These are phyloP conservation scores for Metschnikowia hibisci DNA, from an alignment of 805 yeast genomes.

Conservation along the genomic window DNA sequence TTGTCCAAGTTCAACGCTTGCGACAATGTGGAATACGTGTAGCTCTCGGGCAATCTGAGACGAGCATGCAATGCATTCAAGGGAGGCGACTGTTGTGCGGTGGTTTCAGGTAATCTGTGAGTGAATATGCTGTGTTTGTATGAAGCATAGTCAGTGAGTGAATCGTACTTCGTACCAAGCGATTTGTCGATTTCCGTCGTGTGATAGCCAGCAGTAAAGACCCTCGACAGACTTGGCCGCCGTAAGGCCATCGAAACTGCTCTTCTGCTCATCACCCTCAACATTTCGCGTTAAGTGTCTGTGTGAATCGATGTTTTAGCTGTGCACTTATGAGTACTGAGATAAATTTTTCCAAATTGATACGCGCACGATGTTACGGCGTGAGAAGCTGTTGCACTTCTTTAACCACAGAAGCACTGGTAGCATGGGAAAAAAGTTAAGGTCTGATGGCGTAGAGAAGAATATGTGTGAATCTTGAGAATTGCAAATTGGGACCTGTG, in stretches of 20 bases:
- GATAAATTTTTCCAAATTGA: constrained; percentile 6
- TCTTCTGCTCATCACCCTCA: constrained; percentile 16
- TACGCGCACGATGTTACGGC: constrained; percentile 1
- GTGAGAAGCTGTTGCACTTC: background rate
- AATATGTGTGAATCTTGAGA: too few relatives aligned
- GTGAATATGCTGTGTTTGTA: constrained; percentile 40
- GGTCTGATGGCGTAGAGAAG: too few relatives aligned
- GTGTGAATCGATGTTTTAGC: background rate
- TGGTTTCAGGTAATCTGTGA: constrained; percentile 43
- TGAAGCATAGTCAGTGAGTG: constrained; percentile 36
- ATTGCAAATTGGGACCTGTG: too few relatives aligned
- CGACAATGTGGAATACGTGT: constrained; percentile 65
- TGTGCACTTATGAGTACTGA: background rate
- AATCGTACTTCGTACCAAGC: constrained; percentile 29
- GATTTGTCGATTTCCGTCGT: constrained; percentile 22
- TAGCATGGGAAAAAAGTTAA: background rate
- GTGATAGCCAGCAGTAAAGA: constrained; percentile 18
- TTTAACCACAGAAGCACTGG: background rate
- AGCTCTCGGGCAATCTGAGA: constrained; percentile 55
- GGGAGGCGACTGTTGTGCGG: constrained; percentile 60
- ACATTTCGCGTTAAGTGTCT: constrained; percentile 9
- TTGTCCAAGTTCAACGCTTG: constrained; percentile 67
- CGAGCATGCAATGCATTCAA: constrained; percentile 77
- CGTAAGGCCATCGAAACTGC: constrained; percentile 5
- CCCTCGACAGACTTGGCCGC: constrained; percentile 7